A percentile compares a stretch with the other conserved stretches of the same genome.
These are phyloP conservation scores for Hondaea fermentalgiana DNA, from an alignment of 108 stramenopile genomes.

Conservation along the genomic window DNA sequence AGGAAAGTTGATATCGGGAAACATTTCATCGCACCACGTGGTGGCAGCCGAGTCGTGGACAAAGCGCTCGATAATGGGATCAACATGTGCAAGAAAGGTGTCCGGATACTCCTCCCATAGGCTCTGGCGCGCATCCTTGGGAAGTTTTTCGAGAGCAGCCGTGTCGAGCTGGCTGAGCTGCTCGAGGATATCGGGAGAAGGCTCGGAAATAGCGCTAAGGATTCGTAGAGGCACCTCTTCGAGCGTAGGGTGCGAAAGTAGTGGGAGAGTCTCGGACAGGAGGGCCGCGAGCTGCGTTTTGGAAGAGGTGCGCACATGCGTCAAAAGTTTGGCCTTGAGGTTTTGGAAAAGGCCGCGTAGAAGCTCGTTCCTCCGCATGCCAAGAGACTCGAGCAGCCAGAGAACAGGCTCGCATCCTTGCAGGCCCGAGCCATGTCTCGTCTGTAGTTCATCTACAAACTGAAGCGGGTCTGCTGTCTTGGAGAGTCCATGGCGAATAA, in stretches of 20 bases:
- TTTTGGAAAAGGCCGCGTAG: neutral
- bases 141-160: neutral
- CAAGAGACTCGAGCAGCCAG: neutral
- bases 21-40: constrained; percentile 3
- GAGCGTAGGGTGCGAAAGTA: neutral
- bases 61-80: neutral
- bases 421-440: neutral
- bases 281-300: neutral
- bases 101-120: neutral
- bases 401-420: neutral
- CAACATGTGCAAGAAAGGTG: neutral
- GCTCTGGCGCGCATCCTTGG: neutral
- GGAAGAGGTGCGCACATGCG: neutral
- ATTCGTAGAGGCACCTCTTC: neutral
- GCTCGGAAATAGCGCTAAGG: neutral
- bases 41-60: neutral
- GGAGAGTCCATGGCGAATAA: neutral
- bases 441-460: neutral
- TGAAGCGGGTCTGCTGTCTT: neutral
- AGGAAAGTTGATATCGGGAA: neutral
- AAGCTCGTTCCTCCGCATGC: neutral
- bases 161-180: neutral
- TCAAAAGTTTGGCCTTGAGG: neutral
- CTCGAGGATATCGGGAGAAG: neutral
- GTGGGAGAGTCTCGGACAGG: neutral